Percentiles rank a stretch among this genome's conserved stretches.
phyloP scores from a whole-genome alignment of 345 rosid genomes.

The Cardiospermum halicacabum region DNA sequence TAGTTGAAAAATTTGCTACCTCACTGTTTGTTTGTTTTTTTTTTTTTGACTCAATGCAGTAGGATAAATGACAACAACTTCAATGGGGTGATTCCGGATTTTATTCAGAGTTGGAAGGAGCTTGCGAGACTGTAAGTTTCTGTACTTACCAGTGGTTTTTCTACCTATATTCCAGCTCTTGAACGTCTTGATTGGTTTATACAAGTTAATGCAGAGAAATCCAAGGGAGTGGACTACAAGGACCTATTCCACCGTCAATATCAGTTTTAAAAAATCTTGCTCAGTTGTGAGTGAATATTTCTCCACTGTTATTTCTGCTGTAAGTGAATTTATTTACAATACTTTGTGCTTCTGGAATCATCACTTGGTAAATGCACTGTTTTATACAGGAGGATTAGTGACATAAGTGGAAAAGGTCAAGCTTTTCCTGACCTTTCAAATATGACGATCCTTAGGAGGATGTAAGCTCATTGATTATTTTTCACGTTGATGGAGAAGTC shows the following conservation, averaged over 20 bases:
- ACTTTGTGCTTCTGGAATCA: background rate
- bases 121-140: constrained; percentile 48
- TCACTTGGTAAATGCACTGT: background rate
- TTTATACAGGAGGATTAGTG: constrained; percentile 28
- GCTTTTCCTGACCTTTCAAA: constrained; percentile 21
- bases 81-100: constrained; percentile 51
- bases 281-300: constrained; percentile 19
- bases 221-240: constrained; percentile 31
- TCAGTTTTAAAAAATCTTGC: constrained; percentile 18
- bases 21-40: background rate
- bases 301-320: background rate
- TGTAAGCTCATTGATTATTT: constrained; percentile 18
- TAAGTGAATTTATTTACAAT: background rate
- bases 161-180: background rate
- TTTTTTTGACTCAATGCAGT: constrained; percentile 31
- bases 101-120: constrained; percentile 41
- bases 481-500: background rate
- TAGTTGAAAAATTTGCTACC: background rate
- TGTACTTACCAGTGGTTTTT: background rate
- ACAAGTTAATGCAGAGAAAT: constrained; percentile 27
- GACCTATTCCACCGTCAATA: constrained; percentile 33
- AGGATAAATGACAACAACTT: constrained; percentile 58
- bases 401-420: constrained; percentile 19
- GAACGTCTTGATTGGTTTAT: constrained; percentile 1
- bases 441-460: constrained; percentile 1